phyloP scores from a whole-genome alignment of 2,329 filamentous ascomycete species.

The Endothia cerciana region DNA sequence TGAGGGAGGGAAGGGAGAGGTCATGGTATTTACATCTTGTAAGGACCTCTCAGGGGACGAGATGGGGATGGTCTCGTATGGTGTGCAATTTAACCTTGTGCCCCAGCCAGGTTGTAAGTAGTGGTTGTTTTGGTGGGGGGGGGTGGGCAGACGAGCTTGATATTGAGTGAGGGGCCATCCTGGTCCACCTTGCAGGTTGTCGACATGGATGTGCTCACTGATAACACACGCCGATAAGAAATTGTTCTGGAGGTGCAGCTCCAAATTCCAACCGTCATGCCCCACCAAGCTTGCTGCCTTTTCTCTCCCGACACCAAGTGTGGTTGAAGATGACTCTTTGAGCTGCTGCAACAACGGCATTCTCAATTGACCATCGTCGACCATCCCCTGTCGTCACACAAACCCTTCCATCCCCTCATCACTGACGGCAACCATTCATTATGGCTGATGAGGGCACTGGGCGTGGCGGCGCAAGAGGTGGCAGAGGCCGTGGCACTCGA shows the following conservation, averaged over 20 bases:
- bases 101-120: background rate
- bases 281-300: constrained; percentile 5
- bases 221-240: constrained; percentile 20
- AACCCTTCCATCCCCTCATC: constrained; percentile 22
- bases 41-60: background rate
- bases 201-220: background rate
- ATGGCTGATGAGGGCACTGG: constrained; percentile 26
- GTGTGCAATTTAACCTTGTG: background rate
- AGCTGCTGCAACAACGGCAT: background rate
- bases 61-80: background rate
- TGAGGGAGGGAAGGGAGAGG: constrained; percentile 77
- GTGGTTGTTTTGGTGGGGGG: background rate
- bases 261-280: constrained; percentile 6
- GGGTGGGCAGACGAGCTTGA: background rate
- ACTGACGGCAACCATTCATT: background rate
- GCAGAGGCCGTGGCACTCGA: constrained; percentile 30
- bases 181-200: background rate
- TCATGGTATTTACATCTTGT: constrained; percentile 42
- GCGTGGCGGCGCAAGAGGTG: constrained; percentile 21
- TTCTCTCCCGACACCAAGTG: background rate
- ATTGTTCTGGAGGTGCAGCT: constrained; percentile 7
- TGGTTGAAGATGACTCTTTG: background rate
- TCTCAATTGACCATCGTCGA: background rate
- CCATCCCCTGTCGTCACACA: background rate
- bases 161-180: background rate